These are phyloP conservation scores for Boletus coccyginus DNA, from an alignment of 768 basidiomycete genomes.

Conservation along the genomic window DNA sequence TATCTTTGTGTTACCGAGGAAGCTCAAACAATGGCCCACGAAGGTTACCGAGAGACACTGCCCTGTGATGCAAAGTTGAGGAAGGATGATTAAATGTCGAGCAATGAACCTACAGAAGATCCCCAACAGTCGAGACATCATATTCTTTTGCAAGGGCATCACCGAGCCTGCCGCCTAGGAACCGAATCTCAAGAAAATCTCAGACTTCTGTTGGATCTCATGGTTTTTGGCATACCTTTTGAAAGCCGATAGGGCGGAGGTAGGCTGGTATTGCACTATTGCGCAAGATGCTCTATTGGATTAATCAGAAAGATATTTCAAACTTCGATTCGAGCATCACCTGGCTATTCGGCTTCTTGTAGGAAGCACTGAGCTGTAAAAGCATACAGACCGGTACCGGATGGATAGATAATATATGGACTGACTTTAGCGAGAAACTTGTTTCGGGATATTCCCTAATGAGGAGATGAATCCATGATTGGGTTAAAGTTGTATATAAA, in stretches of 20 bases:
- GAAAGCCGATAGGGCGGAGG: conserved; percentile 81
- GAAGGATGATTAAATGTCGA: neutral
- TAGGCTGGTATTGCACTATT: conserved; percentile 83
- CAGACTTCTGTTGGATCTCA: neutral
- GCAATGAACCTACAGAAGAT: conserved; percentile 67
- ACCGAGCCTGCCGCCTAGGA: conserved; percentile 93
- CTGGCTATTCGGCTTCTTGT: conserved; percentile 88
- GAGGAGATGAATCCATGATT: neutral
- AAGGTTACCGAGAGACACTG: conserved; percentile 53
- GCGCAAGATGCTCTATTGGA: conserved; percentile 72
- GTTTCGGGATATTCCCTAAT: conserved; percentile 84
- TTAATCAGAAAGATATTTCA: neutral
- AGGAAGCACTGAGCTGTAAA: conserved; percentile 78
- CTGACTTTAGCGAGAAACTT: conserved; percentile 92
- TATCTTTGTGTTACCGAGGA: conserved; percentile 3
- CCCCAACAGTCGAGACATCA: conserved; percentile 85
- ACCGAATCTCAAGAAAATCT: conserved; percentile 65
- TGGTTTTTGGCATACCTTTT: conserved; percentile 52
- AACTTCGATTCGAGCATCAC: conserved; percentile 35
- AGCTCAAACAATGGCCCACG: neutral
- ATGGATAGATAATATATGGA: conserved; percentile 1
- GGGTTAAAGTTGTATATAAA: neutral
- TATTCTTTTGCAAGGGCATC: conserved; percentile 83
- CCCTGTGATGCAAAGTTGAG: conserved; percentile 33
- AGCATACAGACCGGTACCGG: neutral